Conservation (phyloP, 495 filamentous ascomycete species). For the Corynascus novoguineensis region DNA sequence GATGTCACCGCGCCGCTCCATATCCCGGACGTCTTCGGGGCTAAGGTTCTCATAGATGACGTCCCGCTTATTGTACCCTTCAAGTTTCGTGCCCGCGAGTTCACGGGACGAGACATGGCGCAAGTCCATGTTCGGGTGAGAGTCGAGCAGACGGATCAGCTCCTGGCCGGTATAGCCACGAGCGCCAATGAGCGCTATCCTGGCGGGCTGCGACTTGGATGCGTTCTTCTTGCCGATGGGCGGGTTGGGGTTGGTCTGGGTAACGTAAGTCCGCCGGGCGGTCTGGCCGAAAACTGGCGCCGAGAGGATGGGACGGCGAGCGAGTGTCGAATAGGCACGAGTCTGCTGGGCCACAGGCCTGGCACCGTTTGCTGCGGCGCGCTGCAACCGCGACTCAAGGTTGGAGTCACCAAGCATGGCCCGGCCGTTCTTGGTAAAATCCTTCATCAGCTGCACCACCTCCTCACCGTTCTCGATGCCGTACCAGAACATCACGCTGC, state of each 20-base stretch:
- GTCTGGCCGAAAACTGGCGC: constrained; percentile 17
- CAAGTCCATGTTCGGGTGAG: constrained; percentile 91
- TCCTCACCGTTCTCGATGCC: constrained; percentile 82
- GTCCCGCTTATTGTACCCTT: constrained; percentile 89
- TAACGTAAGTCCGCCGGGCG: constrained; percentile 50
- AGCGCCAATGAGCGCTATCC: constrained; percentile 88
- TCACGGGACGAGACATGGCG: constrained; percentile 93
- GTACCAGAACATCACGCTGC: constrained; percentile 96
- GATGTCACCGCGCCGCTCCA: constrained; percentile 87
- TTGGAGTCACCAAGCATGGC: constrained; percentile 90
- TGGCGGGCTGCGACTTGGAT: constrained; percentile 73
- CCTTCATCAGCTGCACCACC: constrained; percentile 78
- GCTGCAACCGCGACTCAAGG: constrained; percentile 74
- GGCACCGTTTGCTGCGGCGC: constrained; percentile 58
- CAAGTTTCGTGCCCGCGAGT: constrained; percentile 80
- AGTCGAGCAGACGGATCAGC: constrained; percentile 80
- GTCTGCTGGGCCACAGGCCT: constrained; percentile 51
- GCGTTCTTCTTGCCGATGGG: constrained; percentile 91
- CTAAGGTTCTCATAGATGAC: constrained; percentile 90
- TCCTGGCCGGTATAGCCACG: constrained; percentile 95
- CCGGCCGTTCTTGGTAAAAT: constrained; percentile 77
- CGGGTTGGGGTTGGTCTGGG: constrained; percentile 92
- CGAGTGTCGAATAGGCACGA: constrained; percentile 58
- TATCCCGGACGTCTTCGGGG: constrained; percentile 81
- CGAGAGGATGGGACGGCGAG: constrained; percentile 33